A percentile compares a stretch with the other conserved stretches of the same genome.
phyloP scores from a whole-genome alignment of 2,329 filamentous ascomycete genomes.

The Aspergillus neoniger region DNA sequence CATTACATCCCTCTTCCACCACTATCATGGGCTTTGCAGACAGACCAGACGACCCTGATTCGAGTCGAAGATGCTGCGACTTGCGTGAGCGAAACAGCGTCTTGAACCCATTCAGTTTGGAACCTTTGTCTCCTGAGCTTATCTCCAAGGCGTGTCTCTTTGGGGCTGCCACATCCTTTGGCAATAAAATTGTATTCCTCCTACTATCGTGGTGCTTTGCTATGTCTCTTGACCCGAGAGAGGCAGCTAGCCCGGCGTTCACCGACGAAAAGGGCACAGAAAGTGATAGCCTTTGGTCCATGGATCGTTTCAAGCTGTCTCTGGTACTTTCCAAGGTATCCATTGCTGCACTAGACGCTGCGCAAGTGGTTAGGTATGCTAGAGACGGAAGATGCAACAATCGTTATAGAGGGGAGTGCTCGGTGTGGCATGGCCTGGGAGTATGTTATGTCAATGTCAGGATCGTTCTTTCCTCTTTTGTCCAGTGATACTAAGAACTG shows the following conservation, averaged over 20 bases:
- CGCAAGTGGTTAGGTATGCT: background rate
- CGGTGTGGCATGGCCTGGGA: background rate
- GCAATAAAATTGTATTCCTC: background rate
- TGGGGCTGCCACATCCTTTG: background rate
- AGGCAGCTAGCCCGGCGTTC: background rate
- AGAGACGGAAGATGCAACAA: background rate
- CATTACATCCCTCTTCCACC: background rate
- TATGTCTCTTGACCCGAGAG: background rate
- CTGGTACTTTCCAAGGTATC: background rate
- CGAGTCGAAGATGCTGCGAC: constrained; percentile 11
- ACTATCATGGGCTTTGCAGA: background rate
- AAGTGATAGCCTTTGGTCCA: background rate
- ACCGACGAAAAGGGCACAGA: background rate
- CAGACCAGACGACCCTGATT: background rate
- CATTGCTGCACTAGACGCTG: background rate
- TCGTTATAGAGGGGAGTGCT: background rate
- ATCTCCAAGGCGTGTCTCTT: background rate
- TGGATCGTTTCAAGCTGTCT: background rate
- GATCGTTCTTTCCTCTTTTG: constrained; percentile 9
- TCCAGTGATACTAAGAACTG: background rate
- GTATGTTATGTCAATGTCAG: background rate
- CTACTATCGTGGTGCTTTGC: background rate
- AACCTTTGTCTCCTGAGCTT: constrained; percentile 9
- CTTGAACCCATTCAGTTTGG: constrained; percentile 20
- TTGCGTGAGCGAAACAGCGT: constrained; percentile 22